Conservation (phyloP, 208 protist genomes). For the Phytomonas sp. region DNA sequence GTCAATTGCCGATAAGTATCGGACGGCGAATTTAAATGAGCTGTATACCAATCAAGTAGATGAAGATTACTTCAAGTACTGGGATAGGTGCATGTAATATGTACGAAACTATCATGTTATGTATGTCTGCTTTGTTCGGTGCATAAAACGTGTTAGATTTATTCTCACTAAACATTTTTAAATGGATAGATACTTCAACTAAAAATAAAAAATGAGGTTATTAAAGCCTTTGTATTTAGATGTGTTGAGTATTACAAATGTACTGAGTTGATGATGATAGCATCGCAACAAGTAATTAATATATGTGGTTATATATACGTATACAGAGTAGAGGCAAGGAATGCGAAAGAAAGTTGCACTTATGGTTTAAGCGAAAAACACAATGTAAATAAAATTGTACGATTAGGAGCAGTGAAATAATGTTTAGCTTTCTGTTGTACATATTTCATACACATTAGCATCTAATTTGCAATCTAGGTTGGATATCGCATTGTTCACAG, state of each 20-base stretch:
- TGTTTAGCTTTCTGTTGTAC: neutral
- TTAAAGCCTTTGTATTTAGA: constrained; percentile 1
- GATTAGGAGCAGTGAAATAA: constrained; percentile 1
- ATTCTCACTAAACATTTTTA: neutral
- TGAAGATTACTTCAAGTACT: constrained; percentile 91
- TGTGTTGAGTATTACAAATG: neutral
- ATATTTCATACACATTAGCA: neutral
- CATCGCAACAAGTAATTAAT: neutral
- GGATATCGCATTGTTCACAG: neutral
- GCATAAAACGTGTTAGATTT: neutral
- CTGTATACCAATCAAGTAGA: constrained; percentile 84
- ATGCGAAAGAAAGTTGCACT: neutral
- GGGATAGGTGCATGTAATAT: constrained; percentile 66
- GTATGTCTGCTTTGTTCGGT: neutral
- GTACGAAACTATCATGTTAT: neutral
- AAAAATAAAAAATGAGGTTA: neutral
- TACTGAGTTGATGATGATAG: neutral
- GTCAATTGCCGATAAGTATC: constrained; percentile 29
- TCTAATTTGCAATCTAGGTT: neutral
- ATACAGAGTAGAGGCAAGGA: neutral
- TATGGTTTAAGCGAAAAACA: neutral
- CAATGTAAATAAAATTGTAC: constrained; percentile 1
- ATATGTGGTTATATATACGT: constrained; percentile 5
- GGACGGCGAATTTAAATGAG: constrained; percentile 52
- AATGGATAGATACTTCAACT: neutral